phyloP scores from a whole-genome alignment of 768 basidiomycete genomes.

The Naganishia randhawae region DNA sequence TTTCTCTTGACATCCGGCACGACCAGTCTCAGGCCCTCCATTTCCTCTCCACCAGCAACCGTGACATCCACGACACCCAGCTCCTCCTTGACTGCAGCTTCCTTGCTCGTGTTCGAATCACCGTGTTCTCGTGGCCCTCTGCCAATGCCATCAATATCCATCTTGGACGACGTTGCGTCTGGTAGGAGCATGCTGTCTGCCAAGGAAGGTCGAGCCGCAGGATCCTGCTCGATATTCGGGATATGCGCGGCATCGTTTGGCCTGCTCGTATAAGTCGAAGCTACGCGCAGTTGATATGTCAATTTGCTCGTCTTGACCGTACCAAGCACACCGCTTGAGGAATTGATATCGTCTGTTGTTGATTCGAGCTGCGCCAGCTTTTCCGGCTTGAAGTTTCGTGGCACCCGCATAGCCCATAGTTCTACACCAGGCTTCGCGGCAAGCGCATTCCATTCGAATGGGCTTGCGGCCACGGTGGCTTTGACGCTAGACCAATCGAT shows the following conservation, averaged over 20 bases:
- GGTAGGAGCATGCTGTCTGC: slow-evolving; percentile 36
- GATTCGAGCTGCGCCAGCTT: slow-evolving; percentile 34
- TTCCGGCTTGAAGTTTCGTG: slow-evolving; percentile 44
- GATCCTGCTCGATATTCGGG: slow-evolving; percentile 28
- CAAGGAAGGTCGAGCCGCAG: slow-evolving; percentile 36
- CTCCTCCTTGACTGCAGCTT: slow-evolving; percentile 27
- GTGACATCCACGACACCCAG: slow-evolving; percentile 28
- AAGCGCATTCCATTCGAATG: slow-evolving; percentile 44
- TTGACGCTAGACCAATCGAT: slow-evolving; percentile 24
- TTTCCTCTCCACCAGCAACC: slow-evolving; percentile 45
- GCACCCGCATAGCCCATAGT: slow-evolving; percentile 47
- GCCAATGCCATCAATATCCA: slow-evolving; percentile 23
- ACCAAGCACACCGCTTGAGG: slow-evolving; percentile 23
- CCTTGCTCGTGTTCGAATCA: slow-evolving; percentile 33
- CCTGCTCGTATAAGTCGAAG: slow-evolving; percentile 1
- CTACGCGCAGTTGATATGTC: slow-evolving; percentile 32
- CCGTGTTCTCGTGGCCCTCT: slow-evolving; percentile 16
- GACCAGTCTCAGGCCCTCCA: slow-evolving; percentile 44
- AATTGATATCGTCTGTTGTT: neutral
- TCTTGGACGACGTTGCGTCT: neutral
- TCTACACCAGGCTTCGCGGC: slow-evolving; percentile 37
- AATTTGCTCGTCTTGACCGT: slow-evolving; percentile 34
- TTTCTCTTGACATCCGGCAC: slow-evolving; percentile 37
- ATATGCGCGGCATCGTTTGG: neutral
- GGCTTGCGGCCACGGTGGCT: slow-evolving; percentile 29